phyloP scores from a whole-genome alignment of 2,329 filamentous ascomycete genomes.

The Colletotrichum sp. region DNA sequence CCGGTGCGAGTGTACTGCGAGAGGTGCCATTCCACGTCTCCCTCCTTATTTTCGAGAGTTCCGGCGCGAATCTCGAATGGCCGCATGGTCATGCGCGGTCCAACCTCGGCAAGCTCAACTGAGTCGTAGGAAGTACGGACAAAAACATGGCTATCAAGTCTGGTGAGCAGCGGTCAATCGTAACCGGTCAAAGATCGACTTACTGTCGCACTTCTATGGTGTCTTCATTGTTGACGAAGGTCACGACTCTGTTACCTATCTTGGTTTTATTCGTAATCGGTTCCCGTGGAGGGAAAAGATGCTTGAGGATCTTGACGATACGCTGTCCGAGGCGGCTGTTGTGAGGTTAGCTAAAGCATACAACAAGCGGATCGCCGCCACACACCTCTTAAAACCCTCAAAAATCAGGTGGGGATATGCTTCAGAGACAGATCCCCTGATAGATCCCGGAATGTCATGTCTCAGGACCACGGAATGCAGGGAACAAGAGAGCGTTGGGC shows the following conservation, averaged over 20 bases:
- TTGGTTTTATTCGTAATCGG: conserved; percentile 73
- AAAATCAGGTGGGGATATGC: conserved; percentile 88
- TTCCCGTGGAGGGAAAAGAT: conserved; percentile 91
- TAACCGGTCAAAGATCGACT: not conserved
- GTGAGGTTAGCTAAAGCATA: not conserved
- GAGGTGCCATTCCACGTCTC: conserved; percentile 95
- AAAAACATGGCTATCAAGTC: conserved; percentile 66
- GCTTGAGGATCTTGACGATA: conserved; percentile 89
- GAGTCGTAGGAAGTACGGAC: conserved; percentile 90
- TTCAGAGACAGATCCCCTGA: conserved; percentile 88
- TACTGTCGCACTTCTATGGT: conserved; percentile 81
- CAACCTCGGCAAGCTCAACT: conserved; percentile 81
- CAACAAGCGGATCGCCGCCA: not conserved
- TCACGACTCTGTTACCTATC: conserved; percentile 87
- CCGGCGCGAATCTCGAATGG: conserved; percentile 92
- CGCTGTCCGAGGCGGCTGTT: conserved; percentile 77
- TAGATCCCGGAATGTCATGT: conserved; percentile 88
- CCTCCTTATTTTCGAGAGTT: conserved; percentile 91
- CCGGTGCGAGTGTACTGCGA: conserved; percentile 94
- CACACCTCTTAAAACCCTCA: conserved; percentile 74
- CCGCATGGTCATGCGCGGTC: conserved; percentile 79
- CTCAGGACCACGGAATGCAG: conserved; percentile 90
- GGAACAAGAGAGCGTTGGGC: conserved; percentile 83
- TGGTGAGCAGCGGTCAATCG: not conserved
- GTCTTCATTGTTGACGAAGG: conserved; percentile 73